A percentile compares a stretch with the other conserved stretches of the same genome.
phyloP scores from a whole-genome alignment of 106 monocot species.

The Phalaenopsis aphrodite region DNA sequence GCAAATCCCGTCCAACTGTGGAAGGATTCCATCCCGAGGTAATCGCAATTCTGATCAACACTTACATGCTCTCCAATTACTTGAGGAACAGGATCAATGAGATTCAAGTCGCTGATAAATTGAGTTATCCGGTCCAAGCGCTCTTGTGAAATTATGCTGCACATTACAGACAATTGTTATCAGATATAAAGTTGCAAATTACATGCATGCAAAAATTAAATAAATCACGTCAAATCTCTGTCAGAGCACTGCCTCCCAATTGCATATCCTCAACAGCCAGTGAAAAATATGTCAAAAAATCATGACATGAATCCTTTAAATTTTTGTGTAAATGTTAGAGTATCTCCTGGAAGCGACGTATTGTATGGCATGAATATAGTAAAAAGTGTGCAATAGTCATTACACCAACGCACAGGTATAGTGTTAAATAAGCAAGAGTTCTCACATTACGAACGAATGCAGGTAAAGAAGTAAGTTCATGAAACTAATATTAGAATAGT shows the following conservation, averaged over 20 bases:
- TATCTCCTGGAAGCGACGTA: too few relatives aligned
- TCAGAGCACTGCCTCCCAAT: neutral
- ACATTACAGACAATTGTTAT: constrained; percentile 9
- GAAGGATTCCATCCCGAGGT: constrained; percentile 19
- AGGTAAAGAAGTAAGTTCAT: too few relatives aligned
- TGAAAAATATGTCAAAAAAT: too few relatives aligned
- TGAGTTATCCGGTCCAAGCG: constrained; percentile 89
- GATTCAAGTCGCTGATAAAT: constrained; percentile 64
- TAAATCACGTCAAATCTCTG: neutral
- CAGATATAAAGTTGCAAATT: constrained; percentile 1
- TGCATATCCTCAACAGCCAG: too few relatives aligned
- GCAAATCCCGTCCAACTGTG: constrained; percentile 58
- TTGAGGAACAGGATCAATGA: constrained; percentile 40
- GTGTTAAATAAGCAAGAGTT: too few relatives aligned
- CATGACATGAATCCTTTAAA: too few relatives aligned
- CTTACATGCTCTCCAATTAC: constrained; percentile 29
- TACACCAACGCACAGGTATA: too few relatives aligned
- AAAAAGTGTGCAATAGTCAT: too few relatives aligned
- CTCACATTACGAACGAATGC: too few relatives aligned
- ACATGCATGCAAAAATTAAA: neutral
- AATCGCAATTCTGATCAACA: constrained; percentile 36
- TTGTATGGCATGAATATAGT: too few relatives aligned
- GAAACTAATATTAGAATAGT: too few relatives aligned
- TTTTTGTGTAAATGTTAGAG: too few relatives aligned
- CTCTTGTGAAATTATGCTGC: constrained; percentile 91